These are phyloP conservation scores for Coniochaeta prunicola DNA, from an alignment of 2,329 filamentous ascomycete genomes.

Conservation along the genomic window DNA sequence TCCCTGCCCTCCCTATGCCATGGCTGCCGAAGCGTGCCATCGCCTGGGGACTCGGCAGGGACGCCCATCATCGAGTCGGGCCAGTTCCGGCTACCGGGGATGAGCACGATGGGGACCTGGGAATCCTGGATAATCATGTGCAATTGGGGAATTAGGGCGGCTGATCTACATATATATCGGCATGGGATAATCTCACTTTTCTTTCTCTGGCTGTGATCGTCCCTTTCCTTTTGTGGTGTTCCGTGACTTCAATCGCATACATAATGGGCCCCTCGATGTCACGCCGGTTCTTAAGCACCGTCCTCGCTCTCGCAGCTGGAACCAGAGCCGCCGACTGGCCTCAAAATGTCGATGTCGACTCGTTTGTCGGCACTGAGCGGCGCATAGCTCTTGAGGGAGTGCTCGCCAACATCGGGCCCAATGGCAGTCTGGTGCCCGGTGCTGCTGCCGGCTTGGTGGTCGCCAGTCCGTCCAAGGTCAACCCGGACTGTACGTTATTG, in stretches of 20 bases:
- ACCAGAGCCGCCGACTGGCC: not conserved
- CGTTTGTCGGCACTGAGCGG: constrained; percentile 42
- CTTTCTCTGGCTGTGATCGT: not conserved
- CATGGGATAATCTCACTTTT: not conserved
- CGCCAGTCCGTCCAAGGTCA: constrained; percentile 42
- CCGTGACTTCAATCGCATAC: not conserved
- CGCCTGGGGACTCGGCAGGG: not conserved
- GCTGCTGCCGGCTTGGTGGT: constrained; percentile 44
- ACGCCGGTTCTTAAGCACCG: not conserved
- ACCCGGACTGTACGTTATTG: constrained; percentile 46
- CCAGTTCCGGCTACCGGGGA: not conserved
- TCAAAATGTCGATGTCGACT: constrained; percentile 7
- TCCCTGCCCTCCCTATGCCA: not conserved
- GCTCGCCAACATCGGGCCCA: constrained; percentile 50
- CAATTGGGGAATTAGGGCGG: not conserved
- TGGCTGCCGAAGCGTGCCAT: not conserved
- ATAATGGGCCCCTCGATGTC: not conserved
- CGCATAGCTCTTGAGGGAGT: constrained; percentile 43
- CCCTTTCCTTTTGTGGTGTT: not conserved
- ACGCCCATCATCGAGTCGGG: not conserved
- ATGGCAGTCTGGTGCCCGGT: constrained; percentile 39
- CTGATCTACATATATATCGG: not conserved
- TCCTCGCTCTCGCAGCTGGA: not conserved
- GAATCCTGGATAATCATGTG: not conserved
- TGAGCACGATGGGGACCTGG: not conserved